Conservation (phyloP, 495 filamentous ascomycete species). For the Aspergillus bertholletiae region DNA sequence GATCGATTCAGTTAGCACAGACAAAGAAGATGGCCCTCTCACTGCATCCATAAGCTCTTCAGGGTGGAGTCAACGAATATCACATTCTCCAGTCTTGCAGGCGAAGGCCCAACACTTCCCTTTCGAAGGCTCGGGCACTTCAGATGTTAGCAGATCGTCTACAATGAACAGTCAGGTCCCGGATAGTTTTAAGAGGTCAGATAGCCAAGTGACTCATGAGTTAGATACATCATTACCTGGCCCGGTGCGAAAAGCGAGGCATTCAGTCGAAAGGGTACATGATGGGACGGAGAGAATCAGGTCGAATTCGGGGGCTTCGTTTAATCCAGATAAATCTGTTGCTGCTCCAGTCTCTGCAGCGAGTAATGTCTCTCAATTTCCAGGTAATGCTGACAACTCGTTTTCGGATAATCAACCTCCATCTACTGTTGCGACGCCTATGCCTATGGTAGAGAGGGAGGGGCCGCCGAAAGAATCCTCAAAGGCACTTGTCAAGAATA, state of each 20-base stretch:
- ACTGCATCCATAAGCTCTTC: conserved; percentile 29
- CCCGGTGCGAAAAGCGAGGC: conserved; percentile 21
- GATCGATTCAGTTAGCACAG: conserved; percentile 28
- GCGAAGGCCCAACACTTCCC: conserved; percentile 24
- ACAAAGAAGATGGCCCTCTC: conserved; percentile 28
- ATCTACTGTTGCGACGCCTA: conserved; percentile 38
- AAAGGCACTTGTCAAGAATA: conserved; percentile 16
- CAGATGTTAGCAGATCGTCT: conserved; percentile 18
- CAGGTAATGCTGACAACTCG: conserved; percentile 31
- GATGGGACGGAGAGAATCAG: conserved; percentile 21
- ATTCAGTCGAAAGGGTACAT: conserved; percentile 22
- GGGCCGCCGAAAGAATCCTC: conserved; percentile 22
- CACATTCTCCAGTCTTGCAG: conserved; percentile 34
- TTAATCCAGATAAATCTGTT: conserved; percentile 33
- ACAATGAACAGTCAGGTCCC: conserved; percentile 15
- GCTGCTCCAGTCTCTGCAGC: conserved; percentile 30
- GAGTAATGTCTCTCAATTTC: conserved; percentile 15
- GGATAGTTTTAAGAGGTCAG: conserved; percentile 27
- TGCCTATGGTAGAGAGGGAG: conserved; percentile 31
- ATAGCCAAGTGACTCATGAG: conserved; percentile 26
- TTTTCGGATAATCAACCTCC: conserved; percentile 37
- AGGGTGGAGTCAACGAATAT: conserved; percentile 25
- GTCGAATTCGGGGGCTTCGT: conserved; percentile 37
- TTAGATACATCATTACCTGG: conserved; percentile 17
- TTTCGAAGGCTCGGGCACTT: conserved; percentile 18